phyloP scores from a whole-genome alignment of 2,329 filamentous ascomycete genomes.

The Verticillium klebahnii region DNA sequence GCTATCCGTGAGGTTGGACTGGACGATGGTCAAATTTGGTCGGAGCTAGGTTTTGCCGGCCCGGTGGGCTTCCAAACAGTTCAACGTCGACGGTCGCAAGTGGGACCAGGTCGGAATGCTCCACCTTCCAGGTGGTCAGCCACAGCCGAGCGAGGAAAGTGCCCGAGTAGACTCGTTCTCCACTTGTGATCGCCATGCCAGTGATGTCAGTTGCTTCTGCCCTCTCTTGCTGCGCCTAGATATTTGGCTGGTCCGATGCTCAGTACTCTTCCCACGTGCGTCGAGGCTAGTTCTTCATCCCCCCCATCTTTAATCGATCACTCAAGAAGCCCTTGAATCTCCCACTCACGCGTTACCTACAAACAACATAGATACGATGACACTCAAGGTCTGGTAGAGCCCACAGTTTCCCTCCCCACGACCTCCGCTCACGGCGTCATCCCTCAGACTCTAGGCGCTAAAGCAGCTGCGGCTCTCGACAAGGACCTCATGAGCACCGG shows the following conservation, averaged over 20 bases:
- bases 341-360: not conserved
- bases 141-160: no score
- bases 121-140: no score
- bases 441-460: constrained; percentile 75
- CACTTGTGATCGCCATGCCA: not conserved
- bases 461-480: constrained; percentile 84
- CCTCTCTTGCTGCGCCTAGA: not conserved
- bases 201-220: not conserved
- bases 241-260: no score
- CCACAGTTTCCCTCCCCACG: not conserved
- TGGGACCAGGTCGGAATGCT: no score
- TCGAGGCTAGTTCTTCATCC: no score
- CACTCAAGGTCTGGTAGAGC: constrained; percentile 11
- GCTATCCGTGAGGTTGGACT: not conserved
- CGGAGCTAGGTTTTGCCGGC: not conserved
- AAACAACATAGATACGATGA: constrained; percentile 7
- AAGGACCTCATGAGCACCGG: constrained; percentile 87
- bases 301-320: no score
- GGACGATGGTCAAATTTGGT: not conserved
- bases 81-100: no score
- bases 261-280: not conserved
- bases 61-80: not conserved
- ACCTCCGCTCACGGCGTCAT: not conserved
- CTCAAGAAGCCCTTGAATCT: no score
- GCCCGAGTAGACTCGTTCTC: not conserved